Evolutionary conservation across 23 red algal species (phyloP), one percentile per base, ranked within the genome.

Genomic region (Pyropia haitanensis): DNA sequence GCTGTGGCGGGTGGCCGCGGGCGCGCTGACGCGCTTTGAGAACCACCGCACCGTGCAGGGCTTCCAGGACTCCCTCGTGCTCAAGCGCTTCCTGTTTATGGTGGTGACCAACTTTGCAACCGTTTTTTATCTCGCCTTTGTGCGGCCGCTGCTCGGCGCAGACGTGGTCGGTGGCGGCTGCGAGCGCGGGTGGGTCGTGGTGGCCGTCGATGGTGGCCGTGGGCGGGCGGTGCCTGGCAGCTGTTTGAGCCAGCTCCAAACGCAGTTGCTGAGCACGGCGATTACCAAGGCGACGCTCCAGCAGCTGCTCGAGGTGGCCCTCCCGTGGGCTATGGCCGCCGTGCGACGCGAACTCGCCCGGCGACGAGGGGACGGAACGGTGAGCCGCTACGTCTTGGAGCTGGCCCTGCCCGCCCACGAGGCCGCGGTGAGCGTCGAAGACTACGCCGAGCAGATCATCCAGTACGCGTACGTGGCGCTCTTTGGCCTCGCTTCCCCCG

Each of bases 81-180:
- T 63, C 2, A 88, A 88, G 52, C 83, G 66, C n/a, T 88, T 88
- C 56, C 50, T 62, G 2, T 88, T 88, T 79, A 71, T 77, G 33
- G 76, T 88, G 44, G 29, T 88, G 9, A 77, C 83, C 58, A 88
- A 88, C 32, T 88, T 77, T 68, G 60, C 77, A 14, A 50, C 83
- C 1, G 49, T 88, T 29, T 72, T 88, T 26, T 88, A 79, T 53
- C 64, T 88, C 29, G 83, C 83, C 2, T 79, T 88, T 63, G 73
- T 64, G 56, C 76, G 77, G 51, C 83, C 83, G 18, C 72, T 77
- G 4, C 7, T 25, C 0, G 18, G 55, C 19, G 18, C 55, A 1
- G 16, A 25, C 39, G 39, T 46, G 8, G 39, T 46, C 39, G 39
- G 39, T 12, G 39, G 39, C 10, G 39, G 39, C 39, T 46, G 39